These are phyloP conservation scores for Kalmanozyma brasiliensis DNA, from an alignment of 1,284 basidiomycete species.

Conservation along the genomic window DNA sequence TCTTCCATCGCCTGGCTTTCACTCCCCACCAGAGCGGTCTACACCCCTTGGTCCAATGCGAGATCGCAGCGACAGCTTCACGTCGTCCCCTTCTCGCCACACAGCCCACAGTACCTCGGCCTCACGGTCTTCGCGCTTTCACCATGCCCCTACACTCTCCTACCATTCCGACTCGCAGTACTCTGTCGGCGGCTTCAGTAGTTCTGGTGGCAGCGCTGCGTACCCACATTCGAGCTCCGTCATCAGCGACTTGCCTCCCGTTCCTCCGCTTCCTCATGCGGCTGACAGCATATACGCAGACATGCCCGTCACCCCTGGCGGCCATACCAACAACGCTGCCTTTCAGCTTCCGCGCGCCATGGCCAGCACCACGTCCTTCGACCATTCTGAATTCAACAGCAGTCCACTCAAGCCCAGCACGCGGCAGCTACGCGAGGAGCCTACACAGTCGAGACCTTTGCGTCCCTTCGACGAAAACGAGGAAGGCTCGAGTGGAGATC, in stretches of 20 bases:
- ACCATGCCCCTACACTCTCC: constrained; percentile 36
- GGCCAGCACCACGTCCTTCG: constrained; percentile 42
- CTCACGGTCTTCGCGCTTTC: constrained; percentile 37
- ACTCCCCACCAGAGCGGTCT: constrained; percentile 24
- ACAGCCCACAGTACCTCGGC: constrained; percentile 20
- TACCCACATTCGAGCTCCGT: constrained; percentile 20
- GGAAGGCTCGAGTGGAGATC: constrained; percentile 42
- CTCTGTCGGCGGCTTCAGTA: constrained; percentile 37
- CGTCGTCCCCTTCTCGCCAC: constrained; percentile 32
- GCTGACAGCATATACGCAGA: constrained; percentile 30
- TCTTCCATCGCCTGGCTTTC: constrained; percentile 32
- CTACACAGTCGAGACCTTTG: constrained; percentile 3
- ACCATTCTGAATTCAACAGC: constrained; percentile 26
- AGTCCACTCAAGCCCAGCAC: constrained; percentile 26
- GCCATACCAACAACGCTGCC: constrained; percentile 37
- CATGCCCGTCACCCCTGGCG: constrained; percentile 43
- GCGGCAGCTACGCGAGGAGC: constrained; percentile 29
- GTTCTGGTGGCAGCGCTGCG: constrained; percentile 28
- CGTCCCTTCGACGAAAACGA: constrained; percentile 27
- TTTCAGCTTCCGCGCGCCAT: constrained; percentile 39
- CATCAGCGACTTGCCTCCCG: constrained; percentile 36
- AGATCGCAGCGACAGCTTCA: constrained; percentile 32
- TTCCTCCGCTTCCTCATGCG: constrained; percentile 48
- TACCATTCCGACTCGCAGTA: constrained; percentile 44
- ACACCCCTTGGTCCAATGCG: constrained; percentile 9